These are phyloP conservation scores for Teunomyces cretensis DNA, from an alignment of 805 yeast genomes.

Conservation along the genomic window DNA sequence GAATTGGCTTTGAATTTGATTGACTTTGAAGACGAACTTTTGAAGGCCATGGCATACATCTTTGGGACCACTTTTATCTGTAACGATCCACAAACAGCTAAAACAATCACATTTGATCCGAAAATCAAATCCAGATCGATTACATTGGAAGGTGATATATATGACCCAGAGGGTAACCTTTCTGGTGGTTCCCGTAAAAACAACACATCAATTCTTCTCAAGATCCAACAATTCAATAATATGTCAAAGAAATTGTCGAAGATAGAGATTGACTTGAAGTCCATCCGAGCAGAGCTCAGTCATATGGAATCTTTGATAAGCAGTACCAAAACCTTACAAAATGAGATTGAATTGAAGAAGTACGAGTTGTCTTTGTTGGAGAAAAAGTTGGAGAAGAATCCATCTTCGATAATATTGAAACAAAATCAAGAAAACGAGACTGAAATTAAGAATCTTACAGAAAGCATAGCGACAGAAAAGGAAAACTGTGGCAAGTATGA, in stretches of 20 bases:
- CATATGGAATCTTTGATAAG: slow-evolving; percentile 44
- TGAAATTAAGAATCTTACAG: slow-evolving; percentile 46
- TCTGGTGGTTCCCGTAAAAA: slow-evolving; percentile 89
- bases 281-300: slow-evolving; percentile 39
- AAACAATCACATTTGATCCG: slow-evolving; percentile 83
- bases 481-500: slow-evolving; percentile 29
- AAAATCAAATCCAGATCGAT: slow-evolving; percentile 77
- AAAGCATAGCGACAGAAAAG: slow-evolving; percentile 36
- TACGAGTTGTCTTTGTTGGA: slow-evolving; percentile 60
- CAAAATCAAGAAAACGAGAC: slow-evolving; percentile 45
- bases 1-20: slow-evolving; percentile 85
- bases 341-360: slow-evolving; percentile 52
- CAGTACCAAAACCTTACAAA: slow-evolving; percentile 56
- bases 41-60: slow-evolving; percentile 84
- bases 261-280: slow-evolving; percentile 43
- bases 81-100: slow-evolving; percentile 83
- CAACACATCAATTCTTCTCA: slow-evolving; percentile 56
- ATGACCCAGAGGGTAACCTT: slow-evolving; percentile 93
- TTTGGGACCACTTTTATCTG: slow-evolving; percentile 92
- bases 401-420: slow-evolving; percentile 54
- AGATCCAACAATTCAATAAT: slow-evolving; percentile 64
- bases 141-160: slow-evolving; percentile 89
- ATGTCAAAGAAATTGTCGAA: slow-evolving; percentile 37
- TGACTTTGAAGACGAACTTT: slow-evolving; percentile 67
- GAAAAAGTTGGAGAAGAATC: slow-evolving; percentile 54